Conservation (phyloP, 345 rosid genomes). For the Euphorbia tirucalli region DNA sequence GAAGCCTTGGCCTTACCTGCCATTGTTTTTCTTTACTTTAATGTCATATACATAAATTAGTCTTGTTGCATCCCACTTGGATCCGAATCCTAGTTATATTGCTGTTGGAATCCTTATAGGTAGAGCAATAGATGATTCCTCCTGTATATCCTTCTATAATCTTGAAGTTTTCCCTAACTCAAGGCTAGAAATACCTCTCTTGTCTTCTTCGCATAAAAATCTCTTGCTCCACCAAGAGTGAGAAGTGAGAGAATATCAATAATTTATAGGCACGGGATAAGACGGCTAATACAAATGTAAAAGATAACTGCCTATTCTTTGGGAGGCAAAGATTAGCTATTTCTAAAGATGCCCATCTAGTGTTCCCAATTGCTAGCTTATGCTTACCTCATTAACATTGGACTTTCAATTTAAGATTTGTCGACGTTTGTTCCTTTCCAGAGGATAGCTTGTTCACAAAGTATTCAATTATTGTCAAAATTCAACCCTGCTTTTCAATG, state of each 20-base stretch:
- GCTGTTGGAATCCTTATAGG: too few relatives aligned
- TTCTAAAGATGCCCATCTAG: not conserved
- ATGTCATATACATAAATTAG: too few relatives aligned
- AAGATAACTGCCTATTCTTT: not conserved
- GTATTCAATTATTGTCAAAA: conserved; percentile 8
- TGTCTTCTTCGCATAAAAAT: not conserved
- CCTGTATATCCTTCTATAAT: too few relatives aligned
- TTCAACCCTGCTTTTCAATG: conserved; percentile 1
- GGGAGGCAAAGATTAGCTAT: not conserved
- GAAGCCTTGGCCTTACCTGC: too few relatives aligned
- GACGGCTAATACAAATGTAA: not conserved
- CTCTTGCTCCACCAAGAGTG: not conserved
- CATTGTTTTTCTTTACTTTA: too few relatives aligned
- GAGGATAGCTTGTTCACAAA: conserved; percentile 7
- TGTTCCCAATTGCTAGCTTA: not conserved
- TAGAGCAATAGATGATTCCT: too few relatives aligned
- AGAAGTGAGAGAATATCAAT: not conserved
- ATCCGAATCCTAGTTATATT: too few relatives aligned
- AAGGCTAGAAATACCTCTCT: too few relatives aligned
- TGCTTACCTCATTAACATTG: not conserved
- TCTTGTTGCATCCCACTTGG: too few relatives aligned
- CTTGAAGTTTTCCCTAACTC: too few relatives aligned
- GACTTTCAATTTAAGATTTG: conserved; percentile 4
- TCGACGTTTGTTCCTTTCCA: conserved; percentile 10
- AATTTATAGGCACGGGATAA: not conserved